Percentiles rank a stretch among this genome's conserved stretches.
Evolutionary conservation across 2,329 filamentous ascomycete species (phyloP).

Genomic region (Xylariomycetidae sp.): DNA sequence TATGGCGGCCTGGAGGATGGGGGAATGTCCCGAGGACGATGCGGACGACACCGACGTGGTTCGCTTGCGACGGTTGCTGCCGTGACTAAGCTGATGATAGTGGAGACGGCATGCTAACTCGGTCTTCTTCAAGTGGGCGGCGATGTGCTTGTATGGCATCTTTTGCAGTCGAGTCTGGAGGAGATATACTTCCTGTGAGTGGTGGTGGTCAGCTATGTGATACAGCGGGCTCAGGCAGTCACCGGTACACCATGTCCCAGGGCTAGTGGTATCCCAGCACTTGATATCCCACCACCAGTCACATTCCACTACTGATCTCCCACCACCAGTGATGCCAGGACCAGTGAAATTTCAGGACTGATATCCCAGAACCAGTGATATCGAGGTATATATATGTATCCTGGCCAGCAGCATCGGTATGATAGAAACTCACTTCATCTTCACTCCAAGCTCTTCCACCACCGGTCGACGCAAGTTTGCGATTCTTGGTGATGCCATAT

Average conservation of each 20-base stretch:
- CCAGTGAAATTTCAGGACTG: too few species aligned
- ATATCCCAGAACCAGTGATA: too few species aligned
- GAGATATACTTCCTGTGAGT: slow-evolving; percentile 69
- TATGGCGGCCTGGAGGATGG: slow-evolving; percentile 41
- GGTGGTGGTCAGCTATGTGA: slow-evolving; percentile 1
- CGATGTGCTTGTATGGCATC: slow-evolving; percentile 89
- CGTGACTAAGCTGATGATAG: slow-evolving; percentile 81
- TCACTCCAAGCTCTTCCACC: slow-evolving; percentile 81
- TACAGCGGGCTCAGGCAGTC: too few species aligned
- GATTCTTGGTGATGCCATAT: slow-evolving; percentile 58
- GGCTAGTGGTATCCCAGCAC: too few species aligned
- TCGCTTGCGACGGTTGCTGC: slow-evolving; percentile 74
- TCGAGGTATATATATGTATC: neutral
- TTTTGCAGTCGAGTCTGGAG: slow-evolving; percentile 80
- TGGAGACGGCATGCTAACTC: slow-evolving; percentile 83
- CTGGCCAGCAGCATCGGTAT: neutral
- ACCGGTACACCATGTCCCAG: too few species aligned
- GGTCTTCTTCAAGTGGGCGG: slow-evolving; percentile 79
- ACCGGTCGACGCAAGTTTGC: slow-evolving; percentile 65
- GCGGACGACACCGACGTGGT: slow-evolving; percentile 65
- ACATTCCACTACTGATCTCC: too few species aligned
- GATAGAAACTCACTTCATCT: slow-evolving; percentile 62
- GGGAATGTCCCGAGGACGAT: slow-evolving; percentile 52
- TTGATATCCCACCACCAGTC: too few species aligned
- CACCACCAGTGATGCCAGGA: too few species aligned